phyloP scores from a whole-genome alignment of 2,329 filamentous ascomycete species.

The Diplodia corticola region DNA sequence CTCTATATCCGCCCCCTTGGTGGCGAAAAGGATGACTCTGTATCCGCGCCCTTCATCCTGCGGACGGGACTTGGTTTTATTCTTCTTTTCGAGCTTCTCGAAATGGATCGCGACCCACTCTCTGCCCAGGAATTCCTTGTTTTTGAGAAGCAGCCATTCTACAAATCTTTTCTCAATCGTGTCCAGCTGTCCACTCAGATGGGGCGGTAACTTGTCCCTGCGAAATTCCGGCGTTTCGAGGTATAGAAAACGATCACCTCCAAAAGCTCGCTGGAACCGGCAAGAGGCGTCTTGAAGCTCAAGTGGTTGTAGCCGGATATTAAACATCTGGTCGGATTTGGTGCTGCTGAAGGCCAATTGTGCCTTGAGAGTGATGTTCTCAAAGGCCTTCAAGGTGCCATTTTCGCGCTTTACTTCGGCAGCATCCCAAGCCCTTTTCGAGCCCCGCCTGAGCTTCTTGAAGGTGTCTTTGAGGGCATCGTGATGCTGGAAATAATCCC shows the following conservation, averaged over 20 bases:
- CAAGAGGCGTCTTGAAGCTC: constrained; percentile 34
- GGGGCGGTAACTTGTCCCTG: constrained; percentile 22
- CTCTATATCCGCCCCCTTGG: constrained; percentile 33
- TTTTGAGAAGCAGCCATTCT: constrained; percentile 35
- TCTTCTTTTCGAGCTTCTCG: constrained; percentile 39
- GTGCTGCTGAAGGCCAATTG: constrained; percentile 28
- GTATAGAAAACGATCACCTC: constrained; percentile 45
- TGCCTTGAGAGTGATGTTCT: constrained; percentile 39
- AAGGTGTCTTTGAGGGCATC: background rate
- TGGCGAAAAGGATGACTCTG: constrained; percentile 41
- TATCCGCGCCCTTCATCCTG: background rate
- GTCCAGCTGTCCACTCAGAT: constrained; percentile 27
- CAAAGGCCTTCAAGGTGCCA: too few species aligned
- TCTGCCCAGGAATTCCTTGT: constrained; percentile 43
- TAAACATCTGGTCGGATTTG: constrained; percentile 30
- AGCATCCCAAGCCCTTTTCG: constrained; percentile 33
- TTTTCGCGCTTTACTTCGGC: constrained; percentile 24
- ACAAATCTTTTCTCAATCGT: constrained; percentile 31
- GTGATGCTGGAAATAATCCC: constrained; percentile 25
- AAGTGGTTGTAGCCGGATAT: constrained; percentile 31
- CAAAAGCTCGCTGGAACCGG: constrained; percentile 40
- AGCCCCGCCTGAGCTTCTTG: constrained; percentile 26
- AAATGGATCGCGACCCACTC: constrained; percentile 45
- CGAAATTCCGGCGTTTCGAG: constrained; percentile 38
- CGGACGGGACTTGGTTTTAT: constrained; percentile 23